phyloP scores from a whole-genome alignment of 176 grass and related monocot species.

The Lolium rigidum region DNA sequence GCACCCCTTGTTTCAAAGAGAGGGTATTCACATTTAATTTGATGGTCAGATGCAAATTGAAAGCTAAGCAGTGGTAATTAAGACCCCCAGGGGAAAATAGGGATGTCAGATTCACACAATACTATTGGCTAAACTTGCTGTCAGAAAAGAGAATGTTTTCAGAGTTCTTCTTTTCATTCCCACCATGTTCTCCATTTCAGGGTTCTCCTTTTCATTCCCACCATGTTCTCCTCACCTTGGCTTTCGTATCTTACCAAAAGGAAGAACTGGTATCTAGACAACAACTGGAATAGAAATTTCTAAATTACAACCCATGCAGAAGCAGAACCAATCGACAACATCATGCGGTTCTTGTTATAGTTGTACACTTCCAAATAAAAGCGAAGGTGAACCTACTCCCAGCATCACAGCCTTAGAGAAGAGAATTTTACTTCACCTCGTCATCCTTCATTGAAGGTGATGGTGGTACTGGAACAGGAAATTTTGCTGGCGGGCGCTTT shows the following conservation, averaged over 20 bases:
- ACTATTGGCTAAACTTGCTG: background rate
- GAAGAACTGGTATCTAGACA: conserved; percentile 3
- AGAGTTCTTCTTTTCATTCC: conserved; percentile 6
- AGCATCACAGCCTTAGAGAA: conserved; percentile 17
- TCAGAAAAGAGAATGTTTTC: background rate
- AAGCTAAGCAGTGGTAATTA: too few relatives aligned
- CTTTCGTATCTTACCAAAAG: background rate
- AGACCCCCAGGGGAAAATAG: too few relatives aligned
- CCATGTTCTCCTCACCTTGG: conserved; percentile 20
- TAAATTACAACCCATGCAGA: conserved; percentile 23
- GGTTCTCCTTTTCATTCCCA: background rate
- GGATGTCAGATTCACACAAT: background rate
- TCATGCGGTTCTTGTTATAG: background rate
- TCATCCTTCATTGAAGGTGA: conserved; percentile 72
- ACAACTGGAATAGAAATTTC: conserved; percentile 5
- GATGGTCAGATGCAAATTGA: too few relatives aligned
- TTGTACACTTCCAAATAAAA: conserved; percentile 27
- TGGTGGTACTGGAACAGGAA: conserved; percentile 83
- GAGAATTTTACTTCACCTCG: conserved; percentile 60
- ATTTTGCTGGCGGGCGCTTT: conserved; percentile 79
- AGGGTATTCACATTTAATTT: too few relatives aligned
- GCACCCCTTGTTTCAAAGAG: too few relatives aligned
- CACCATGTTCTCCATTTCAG: background rate
- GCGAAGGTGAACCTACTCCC: background rate
- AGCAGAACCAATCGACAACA: conserved; percentile 14